Conservation (phyloP, 257 asterid genomes). For the Anisodus tanguticus region DNA sequence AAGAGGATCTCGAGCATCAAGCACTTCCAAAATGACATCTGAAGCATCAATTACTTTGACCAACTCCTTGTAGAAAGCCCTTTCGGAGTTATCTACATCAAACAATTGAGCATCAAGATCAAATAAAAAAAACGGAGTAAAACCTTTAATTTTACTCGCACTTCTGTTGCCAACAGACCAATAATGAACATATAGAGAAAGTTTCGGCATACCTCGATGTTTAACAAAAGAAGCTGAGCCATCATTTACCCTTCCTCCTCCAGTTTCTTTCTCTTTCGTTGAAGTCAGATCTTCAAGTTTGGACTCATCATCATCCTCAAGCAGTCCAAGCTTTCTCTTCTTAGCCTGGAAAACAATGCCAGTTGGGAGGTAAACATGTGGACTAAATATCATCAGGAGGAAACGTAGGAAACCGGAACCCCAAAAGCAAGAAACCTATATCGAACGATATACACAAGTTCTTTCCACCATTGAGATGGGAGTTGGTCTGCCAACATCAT, state of each 20-base stretch:
- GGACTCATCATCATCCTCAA: conserved; percentile 61
- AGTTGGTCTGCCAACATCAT: conserved; percentile 15
- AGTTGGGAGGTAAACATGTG: background rate
- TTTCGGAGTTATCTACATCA: conserved; percentile 67
- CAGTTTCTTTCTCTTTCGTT: conserved; percentile 40
- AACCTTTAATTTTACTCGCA: background rate
- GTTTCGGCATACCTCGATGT: conserved; percentile 53
- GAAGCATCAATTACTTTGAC: conserved; percentile 92
- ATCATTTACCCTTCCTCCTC: conserved; percentile 38
- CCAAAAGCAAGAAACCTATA: conserved; percentile 5
- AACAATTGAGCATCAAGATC: background rate
- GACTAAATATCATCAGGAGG: background rate
- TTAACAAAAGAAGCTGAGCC: conserved; percentile 40
- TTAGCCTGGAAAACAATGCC: conserved; percentile 47
- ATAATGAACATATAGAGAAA: background rate
- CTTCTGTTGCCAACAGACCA: background rate
- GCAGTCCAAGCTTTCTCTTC: conserved; percentile 78
- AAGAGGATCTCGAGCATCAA: conserved; percentile 96
- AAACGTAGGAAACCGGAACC: background rate
- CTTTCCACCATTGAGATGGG: background rate
- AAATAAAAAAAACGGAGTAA: conserved; percentile 9
- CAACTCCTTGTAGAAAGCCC: conserved; percentile 89
- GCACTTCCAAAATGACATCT: conserved; percentile 94
- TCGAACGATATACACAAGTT: background rate
- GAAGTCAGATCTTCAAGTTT: conserved; percentile 30